Evolutionary conservation across 2,329 filamentous ascomycete genomes (phyloP).

Genomic region (Alternaria arbusti): DNA sequence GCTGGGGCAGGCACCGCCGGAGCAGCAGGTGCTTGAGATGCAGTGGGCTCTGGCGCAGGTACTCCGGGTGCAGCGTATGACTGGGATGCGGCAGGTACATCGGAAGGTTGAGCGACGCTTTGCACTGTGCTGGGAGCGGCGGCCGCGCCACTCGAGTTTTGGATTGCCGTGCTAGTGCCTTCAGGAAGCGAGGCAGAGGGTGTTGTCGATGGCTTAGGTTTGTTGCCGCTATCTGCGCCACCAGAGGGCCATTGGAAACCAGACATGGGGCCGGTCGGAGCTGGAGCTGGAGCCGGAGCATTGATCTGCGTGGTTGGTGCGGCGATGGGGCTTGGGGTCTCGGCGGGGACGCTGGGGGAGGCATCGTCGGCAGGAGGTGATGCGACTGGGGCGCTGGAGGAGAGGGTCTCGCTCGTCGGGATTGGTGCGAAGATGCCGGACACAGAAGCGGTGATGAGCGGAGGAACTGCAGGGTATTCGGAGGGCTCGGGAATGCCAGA

Average conservation of each 20-base stretch:
- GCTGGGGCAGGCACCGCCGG: conserved; percentile 5
- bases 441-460: conserved; percentile 7
- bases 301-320: conserved; percentile 13
- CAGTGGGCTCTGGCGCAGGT: conserved; percentile 7
- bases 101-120: conserved; percentile 10
- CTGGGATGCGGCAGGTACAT: neutral
- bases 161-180: neutral
- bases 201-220: conserved; percentile 8
- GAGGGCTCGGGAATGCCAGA: neutral
- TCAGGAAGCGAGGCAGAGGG: conserved; percentile 5
- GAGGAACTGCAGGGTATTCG: conserved; percentile 4
- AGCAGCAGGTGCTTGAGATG: neutral
- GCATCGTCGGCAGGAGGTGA: conserved; percentile 3
- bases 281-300: conserved; percentile 8
- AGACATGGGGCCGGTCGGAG: conserved; percentile 19
- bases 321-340: conserved; percentile 4
- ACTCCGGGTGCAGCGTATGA: conserved; percentile 3
- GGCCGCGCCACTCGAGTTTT: conserved; percentile 1
- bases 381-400: conserved; percentile 3
- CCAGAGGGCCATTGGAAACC: conserved; percentile 31
- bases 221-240: neutral
- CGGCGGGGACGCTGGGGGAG: neutral
- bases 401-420: conserved; percentile 9
- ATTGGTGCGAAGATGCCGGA: conserved; percentile 13
- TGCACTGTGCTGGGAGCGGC: conserved; percentile 9